Percentiles rank a stretch among this genome's conserved stretches.
Evolutionary conservation across 805 yeast species (phyloP).

Genomic region (Cyberlindnera sargentensis): DNA sequence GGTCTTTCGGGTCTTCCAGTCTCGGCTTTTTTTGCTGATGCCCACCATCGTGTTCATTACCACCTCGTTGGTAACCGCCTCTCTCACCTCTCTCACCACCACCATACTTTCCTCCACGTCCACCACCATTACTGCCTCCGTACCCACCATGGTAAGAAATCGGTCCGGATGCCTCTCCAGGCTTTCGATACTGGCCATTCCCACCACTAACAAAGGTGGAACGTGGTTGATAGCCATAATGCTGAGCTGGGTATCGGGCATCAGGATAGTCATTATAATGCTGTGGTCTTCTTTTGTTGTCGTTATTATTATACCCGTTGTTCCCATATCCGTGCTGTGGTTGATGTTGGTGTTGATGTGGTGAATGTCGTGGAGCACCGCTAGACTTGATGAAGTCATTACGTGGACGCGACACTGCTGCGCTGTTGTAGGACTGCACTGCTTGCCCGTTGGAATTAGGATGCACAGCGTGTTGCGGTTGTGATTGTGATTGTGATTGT

Average conservation of each 20-base stretch:
- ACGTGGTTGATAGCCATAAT: too few species aligned
- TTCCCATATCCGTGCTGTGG: neutral
- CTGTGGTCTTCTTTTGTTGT: too few species aligned
- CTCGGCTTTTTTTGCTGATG: neutral
- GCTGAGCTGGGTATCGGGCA: too few species aligned
- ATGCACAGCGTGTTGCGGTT: neutral
- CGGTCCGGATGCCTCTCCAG: too few species aligned
- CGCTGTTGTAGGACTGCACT: neutral
- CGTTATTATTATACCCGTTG: too few species aligned
- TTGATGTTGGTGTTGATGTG: neutral
- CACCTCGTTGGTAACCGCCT: neutral
- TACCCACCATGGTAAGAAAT: neutral
- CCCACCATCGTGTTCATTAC: neutral
- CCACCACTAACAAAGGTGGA: too few species aligned
- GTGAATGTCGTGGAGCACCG: neutral
- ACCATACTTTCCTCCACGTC: neutral
- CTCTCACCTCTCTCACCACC: neutral
- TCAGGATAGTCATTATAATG: too few species aligned
- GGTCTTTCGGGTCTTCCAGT: neutral
- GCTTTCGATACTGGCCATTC: too few species aligned
- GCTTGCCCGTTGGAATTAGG: neutral
- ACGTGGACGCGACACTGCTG: neutral
- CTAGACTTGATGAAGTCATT: conserved; percentile 1
- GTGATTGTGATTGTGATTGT: neutral
- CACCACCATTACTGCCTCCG: neutral